A percentile compares a stretch with the other conserved stretches of the same genome.
These are phyloP conservation scores for Tetrapisispora arboricola DNA, from an alignment of 805 yeast genomes.

Conservation along the genomic window DNA sequence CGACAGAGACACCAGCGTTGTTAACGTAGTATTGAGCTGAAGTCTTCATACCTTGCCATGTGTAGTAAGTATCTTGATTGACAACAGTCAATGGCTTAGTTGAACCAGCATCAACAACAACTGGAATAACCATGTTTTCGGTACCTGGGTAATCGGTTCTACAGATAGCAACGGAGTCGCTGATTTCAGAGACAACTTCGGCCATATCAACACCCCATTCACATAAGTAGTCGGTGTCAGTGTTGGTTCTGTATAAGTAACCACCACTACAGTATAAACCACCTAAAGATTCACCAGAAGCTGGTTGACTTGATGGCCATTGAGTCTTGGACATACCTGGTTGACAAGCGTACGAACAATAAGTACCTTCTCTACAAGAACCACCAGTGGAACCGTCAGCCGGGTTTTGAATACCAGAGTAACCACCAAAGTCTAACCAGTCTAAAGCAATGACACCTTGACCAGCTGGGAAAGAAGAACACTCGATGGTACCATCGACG, in stretches of 20 bases:
- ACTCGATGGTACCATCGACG: slow-evolving; percentile 56
- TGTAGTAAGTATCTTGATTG: slow-evolving; percentile 66
- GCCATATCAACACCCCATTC: slow-evolving; percentile 80
- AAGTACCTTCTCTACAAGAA: slow-evolving; percentile 76
- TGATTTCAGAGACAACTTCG: slow-evolving; percentile 53
- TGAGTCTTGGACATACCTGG: slow-evolving; percentile 99
- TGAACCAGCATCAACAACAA: slow-evolving; percentile 63
- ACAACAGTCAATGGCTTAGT: slow-evolving; percentile 68
- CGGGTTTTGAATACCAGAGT: slow-evolving; percentile 31
- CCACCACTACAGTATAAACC: slow-evolving; percentile 85
- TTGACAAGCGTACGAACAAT: slow-evolving; percentile 97
- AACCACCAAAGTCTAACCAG: slow-evolving; percentile 46
- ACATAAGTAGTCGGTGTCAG: slow-evolving; percentile 62
- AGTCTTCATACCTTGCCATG: slow-evolving; percentile 72
- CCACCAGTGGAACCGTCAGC: slow-evolving; percentile 48
- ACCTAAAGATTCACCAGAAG: slow-evolving; percentile 88
- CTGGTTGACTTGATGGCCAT: slow-evolving; percentile 88
- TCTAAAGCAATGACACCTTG: slow-evolving; percentile 60
- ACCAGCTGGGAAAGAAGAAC: slow-evolving; percentile 63
- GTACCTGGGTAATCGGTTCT: slow-evolving; percentile 99
- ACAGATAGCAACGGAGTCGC: slow-evolving; percentile 74
- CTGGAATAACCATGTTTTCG: slow-evolving; percentile 96
- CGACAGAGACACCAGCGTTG: slow-evolving; percentile 85
- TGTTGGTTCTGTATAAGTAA: slow-evolving; percentile 73
- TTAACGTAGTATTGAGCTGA: slow-evolving; percentile 97